Evolutionary conservation across 2,329 filamentous ascomycete genomes (phyloP).

Genomic region (Aspergillus pseudonomiae): DNA sequence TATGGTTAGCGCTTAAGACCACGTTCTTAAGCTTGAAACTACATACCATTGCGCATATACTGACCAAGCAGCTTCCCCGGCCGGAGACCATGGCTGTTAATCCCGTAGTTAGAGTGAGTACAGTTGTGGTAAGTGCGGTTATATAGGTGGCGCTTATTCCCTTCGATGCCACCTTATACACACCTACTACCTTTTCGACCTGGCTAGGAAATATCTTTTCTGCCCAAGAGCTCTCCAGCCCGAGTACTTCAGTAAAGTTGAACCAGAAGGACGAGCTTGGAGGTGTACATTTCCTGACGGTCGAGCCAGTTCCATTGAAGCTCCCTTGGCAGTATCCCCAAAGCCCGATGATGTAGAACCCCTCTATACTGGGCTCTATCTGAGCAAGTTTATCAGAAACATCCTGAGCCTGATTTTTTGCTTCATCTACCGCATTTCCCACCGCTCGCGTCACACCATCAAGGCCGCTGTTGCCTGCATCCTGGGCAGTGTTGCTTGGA

Average conservation of each 20-base stretch:
- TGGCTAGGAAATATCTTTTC: slow-evolving; percentile 3
- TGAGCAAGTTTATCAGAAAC: background rate
- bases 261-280: slow-evolving; percentile 2
- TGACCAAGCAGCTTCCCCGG: background rate
- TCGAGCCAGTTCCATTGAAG: background rate
- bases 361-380: background rate
- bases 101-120: background rate
- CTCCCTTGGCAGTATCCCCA: slow-evolving; percentile 5
- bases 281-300: background rate
- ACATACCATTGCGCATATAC: background rate
- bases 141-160: slow-evolving; percentile 1
- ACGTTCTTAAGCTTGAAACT: background rate
- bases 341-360: background rate
- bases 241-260: slow-evolving; percentile 3
- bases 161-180: slow-evolving; percentile 4
- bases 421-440: background rate
- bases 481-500: too few relatives aligned
- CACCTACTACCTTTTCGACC: background rate
- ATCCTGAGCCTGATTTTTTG: background rate
- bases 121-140: background rate
- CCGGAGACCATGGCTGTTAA: background rate
- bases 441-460: background rate
- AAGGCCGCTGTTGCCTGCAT: background rate
- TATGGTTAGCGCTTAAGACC: background rate
- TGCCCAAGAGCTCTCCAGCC: background rate